Percentiles rank a stretch among this genome's conserved stretches.
Evolutionary conservation across 257 asterid genomes (phyloP).

Genomic region (Buddleja alternifolia): DNA sequence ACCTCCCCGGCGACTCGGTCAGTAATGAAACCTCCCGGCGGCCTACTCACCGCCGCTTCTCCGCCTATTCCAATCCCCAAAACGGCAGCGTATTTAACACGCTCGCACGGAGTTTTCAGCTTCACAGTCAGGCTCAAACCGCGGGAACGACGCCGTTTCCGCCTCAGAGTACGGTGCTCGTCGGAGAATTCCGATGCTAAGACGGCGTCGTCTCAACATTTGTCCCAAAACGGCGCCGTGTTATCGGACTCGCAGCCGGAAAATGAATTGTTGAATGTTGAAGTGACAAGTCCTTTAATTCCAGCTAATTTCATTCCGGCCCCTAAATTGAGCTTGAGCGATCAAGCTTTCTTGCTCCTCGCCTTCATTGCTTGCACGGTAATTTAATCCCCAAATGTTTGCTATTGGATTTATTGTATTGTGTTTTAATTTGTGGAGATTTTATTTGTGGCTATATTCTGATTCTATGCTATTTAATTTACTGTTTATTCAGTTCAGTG

Average conservation of each 20-base stretch:
- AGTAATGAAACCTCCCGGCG: conserved; percentile 40
- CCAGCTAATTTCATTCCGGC: conserved; percentile 36
- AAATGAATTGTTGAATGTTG: conserved; percentile 41
- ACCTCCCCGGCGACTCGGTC: too few relatives aligned
- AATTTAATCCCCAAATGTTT: not conserved
- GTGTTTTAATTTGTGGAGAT: not conserved
- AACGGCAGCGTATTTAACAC: not conserved
- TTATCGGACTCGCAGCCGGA: conserved; percentile 29
- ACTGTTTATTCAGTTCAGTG: not conserved
- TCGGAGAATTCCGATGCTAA: conserved; percentile 30
- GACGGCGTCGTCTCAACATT: conserved; percentile 26
- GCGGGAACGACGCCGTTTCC: conserved; percentile 26
- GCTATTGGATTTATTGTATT: not conserved
- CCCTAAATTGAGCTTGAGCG: conserved; percentile 60
- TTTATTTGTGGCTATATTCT: not conserved
- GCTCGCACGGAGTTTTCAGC: conserved; percentile 24
- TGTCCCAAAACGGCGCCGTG: conserved; percentile 31
- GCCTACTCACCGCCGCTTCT: conserved; percentile 32
- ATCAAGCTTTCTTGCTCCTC: conserved; percentile 70
- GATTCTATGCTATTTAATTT: too few relatives aligned
- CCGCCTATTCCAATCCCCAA: conserved; percentile 22
- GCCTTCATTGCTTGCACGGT: conserved; percentile 84
- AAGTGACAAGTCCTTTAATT: conserved; percentile 56
- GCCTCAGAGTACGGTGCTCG: conserved; percentile 35
- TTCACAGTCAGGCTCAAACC: conserved; percentile 29